These are phyloP conservation scores for Spathaspora arborariae DNA, from an alignment of 805 yeast species.

Conservation along the genomic window DNA sequence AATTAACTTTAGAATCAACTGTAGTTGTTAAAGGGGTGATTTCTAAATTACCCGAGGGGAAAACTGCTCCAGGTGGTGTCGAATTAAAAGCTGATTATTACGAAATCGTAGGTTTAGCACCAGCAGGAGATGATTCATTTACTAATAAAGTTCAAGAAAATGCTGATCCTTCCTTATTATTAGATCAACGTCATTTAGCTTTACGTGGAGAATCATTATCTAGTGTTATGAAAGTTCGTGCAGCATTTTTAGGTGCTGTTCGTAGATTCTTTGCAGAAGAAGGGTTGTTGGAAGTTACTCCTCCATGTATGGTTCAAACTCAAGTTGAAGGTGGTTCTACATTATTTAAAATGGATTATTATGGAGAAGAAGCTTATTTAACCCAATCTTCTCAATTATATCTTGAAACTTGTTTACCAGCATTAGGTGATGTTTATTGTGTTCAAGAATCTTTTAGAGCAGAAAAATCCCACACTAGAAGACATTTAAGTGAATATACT, in stretches of 20 bases:
- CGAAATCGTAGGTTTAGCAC: constrained; percentile 87
- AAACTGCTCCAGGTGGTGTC: constrained; percentile 95
- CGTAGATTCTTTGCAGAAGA: constrained; percentile 77
- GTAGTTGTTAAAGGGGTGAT: constrained; percentile 77
- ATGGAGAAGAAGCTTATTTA: constrained; percentile 93
- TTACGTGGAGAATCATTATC: constrained; percentile 93
- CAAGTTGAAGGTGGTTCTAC: constrained; percentile 99
- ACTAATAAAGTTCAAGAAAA: constrained; percentile 91
- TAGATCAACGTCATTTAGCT: constrained; percentile 95
- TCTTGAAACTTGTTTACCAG: constrained; percentile 93
- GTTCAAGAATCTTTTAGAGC: constrained; percentile 99
- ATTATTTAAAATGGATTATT: constrained; percentile 85
- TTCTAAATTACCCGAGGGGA: constrained; percentile 88
- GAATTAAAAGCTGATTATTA: constrained; percentile 91
- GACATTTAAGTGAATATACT: constrained; percentile 95
- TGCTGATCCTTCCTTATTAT: constrained; percentile 86
- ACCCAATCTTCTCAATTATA: constrained; percentile 97
- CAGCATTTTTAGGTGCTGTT: constrained; percentile 65
- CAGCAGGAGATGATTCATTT: constrained; percentile 92
- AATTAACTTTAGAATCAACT: constrained; percentile 85
- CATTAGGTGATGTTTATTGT: constrained; percentile 96
- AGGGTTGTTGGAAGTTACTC: constrained; percentile 84
- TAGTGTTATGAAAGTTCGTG: constrained; percentile 93
- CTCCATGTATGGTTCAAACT: constrained; percentile 99
- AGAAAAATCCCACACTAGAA: constrained; percentile 97